phyloP scores from a whole-genome alignment of 2,329 filamentous ascomycete genomes.

The Colletotrichum camelliae region DNA sequence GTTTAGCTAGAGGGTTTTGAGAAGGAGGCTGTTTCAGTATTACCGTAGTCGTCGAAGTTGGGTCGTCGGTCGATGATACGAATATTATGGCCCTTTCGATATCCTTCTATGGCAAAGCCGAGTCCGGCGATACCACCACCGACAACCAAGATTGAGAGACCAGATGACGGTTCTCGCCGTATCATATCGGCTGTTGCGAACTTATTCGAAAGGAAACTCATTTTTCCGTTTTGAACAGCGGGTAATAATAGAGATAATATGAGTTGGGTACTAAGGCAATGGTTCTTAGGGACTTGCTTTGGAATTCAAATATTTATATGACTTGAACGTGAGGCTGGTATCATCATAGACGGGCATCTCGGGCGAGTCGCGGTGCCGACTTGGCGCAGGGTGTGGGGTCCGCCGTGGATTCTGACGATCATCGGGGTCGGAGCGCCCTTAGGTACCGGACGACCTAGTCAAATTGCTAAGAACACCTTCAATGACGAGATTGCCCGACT shows the following conservation, averaged over 20 bases:
- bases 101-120: slow-evolving; percentile 12
- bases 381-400: neutral
- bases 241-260: neutral
- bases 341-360: neutral
- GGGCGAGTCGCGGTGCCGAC: neutral
- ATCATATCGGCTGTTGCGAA: neutral
- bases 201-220: neutral
- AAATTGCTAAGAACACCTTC: neutral
- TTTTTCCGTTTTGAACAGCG: neutral
- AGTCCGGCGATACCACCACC: slow-evolving; percentile 6
- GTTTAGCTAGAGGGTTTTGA: neutral
- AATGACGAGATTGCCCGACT: neutral
- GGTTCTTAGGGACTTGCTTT: neutral
- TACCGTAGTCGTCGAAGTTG: neutral
- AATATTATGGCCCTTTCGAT: slow-evolving; percentile 13
- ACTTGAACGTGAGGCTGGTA: neutral
- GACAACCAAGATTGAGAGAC: neutral
- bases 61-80: neutral
- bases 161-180: neutral
- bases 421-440: neutral
- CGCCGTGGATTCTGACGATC: neutral
- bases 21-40: neutral
- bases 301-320: neutral
- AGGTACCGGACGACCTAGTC: neutral
- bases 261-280: neutral